Base-by-base conservation (phyloP, 495 filamentous ascomycete species). In the Massariosphaeria phaeospora region DNA sequence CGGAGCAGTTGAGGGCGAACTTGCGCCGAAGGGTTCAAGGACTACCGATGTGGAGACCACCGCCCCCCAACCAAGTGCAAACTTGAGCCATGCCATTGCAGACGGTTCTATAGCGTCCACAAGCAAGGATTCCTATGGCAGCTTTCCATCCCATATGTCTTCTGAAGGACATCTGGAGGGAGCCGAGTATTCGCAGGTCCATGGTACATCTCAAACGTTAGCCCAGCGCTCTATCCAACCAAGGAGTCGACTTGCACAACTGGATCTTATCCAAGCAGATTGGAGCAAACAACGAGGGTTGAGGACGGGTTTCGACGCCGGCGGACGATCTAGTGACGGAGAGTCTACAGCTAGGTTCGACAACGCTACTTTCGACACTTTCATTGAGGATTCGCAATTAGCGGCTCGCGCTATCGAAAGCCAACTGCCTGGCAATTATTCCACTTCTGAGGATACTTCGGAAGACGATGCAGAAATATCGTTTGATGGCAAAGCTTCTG, bases 371-470 rank as follows among this genome's bases (percentile, higher is more conserved):
- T n/a, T n/a, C n/a, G 35, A 48, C 10, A 33, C 25, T 7, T 55
- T 61, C 53, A 52, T 57, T 39, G 67, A 70, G 12, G 66, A 67
- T 29, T 63, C 69, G 2, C 67, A 69, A 47, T 34, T 65, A 15
- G 67, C 66, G 10, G 59, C 51, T 35, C 40, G 60, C 33, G 64
- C 56, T 7, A 29, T 72, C 10, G 55, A 70, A 21, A 70, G 65
- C 26, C 66, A 70, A 27, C 33, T 71, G 2, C 29, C 20, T 5
- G 51, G 56, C 21, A 17, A 47, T 24, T 15, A 13, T 2, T 41
- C 25, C 3, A 47, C 56, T 31, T 54, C 44, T 1, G 42, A 54
- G 23, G 46, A 50, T 21, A 48, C 52, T 20, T 56, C 43, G 15
- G 54, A 57, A 20, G 38, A 51, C 13, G 54, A 57, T n/a, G n/a